phyloP scores from a whole-genome alignment of 2,329 filamentous ascomycete species.

The Diaporthe sp. region DNA sequence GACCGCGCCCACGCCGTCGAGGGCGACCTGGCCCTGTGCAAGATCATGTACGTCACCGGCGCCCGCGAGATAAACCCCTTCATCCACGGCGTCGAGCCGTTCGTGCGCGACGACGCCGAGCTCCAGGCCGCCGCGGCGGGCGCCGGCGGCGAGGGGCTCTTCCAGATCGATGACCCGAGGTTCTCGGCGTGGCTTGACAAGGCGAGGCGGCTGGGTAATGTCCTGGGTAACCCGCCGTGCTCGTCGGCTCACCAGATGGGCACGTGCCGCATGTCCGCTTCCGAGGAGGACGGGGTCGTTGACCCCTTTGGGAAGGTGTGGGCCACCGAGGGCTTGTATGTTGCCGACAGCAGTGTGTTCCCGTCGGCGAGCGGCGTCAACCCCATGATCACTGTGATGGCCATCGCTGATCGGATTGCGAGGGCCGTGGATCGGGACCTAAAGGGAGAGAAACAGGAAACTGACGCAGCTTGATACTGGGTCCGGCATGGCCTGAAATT shows the following conservation, averaged over 20 bases:
- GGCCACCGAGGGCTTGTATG: constrained; percentile 74
- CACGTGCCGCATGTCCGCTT: constrained; percentile 77
- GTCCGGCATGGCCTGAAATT: background rate
- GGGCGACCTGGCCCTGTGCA: constrained; percentile 78
- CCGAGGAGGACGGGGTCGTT: constrained; percentile 66
- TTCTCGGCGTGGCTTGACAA: constrained; percentile 73
- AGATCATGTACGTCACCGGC: constrained; percentile 82
- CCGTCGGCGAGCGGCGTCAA: constrained; percentile 84
- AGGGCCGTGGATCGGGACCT: constrained; percentile 66
- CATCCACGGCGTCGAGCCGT: constrained; percentile 74
- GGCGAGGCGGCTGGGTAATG: constrained; percentile 62
- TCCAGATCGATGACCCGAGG: constrained; percentile 67
- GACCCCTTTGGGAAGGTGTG: constrained; percentile 72
- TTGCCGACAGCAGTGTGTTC: constrained; percentile 82
- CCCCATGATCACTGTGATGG: constrained; percentile 85
- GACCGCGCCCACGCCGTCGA: constrained; percentile 80
- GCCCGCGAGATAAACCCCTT: constrained; percentile 82
- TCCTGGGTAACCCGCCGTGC: constrained; percentile 66
- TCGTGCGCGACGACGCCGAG: constrained; percentile 57
- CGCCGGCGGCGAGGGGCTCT: constrained; percentile 41
- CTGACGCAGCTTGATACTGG: background rate
- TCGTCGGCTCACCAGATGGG: constrained; percentile 87
- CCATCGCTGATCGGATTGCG: constrained; percentile 75
- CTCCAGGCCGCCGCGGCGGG: constrained; percentile 33
- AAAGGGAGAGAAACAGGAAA: constrained; percentile 27